Evolutionary conservation across 1,284 basidiomycete species (phyloP).

Genomic region (Ceratobasidium sp.): DNA sequence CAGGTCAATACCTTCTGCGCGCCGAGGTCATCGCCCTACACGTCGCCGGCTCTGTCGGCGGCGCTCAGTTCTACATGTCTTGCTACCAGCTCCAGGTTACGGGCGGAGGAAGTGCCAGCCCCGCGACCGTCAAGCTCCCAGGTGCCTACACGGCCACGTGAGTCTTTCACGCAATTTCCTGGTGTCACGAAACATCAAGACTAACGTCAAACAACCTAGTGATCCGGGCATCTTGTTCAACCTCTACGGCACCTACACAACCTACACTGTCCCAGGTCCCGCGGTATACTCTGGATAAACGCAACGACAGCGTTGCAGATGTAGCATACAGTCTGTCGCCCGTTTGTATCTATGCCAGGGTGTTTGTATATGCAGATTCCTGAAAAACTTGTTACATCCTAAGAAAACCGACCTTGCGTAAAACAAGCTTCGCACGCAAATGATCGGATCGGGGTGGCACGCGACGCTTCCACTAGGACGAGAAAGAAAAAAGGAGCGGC

Average conservation of each 20-base stretch:
- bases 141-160: conserved; percentile 55
- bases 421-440: too few relatives aligned
- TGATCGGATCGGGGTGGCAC: too few relatives aligned
- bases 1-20: conserved; percentile 63
- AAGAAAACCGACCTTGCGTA: too few relatives aligned
- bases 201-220: not conserved
- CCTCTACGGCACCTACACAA: conserved; percentile 50
- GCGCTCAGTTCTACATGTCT: conserved; percentile 57
- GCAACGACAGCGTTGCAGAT: not conserved
- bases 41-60: conserved; percentile 60
- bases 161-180: not conserved
- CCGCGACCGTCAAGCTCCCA: conserved; percentile 64
- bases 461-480: too few relatives aligned
- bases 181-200: not conserved
- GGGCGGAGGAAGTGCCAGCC: conserved; percentile 51
- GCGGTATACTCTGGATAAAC: conserved; percentile 42
- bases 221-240: conserved; percentile 49
- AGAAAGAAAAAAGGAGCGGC: too few relatives aligned
- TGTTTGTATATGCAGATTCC: not conserved
- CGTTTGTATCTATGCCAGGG: not conserved
- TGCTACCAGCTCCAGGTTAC: conserved; percentile 51
- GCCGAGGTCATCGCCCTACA: conserved; percentile 65
- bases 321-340: not conserved
- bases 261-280: conserved; percentile 60
- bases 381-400: too few relatives aligned